A percentile compares a stretch with the other conserved stretches of the same genome.
phyloP scores from a whole-genome alignment of 2,329 filamentous ascomycete species.

The Trichothecium roseum region DNA sequence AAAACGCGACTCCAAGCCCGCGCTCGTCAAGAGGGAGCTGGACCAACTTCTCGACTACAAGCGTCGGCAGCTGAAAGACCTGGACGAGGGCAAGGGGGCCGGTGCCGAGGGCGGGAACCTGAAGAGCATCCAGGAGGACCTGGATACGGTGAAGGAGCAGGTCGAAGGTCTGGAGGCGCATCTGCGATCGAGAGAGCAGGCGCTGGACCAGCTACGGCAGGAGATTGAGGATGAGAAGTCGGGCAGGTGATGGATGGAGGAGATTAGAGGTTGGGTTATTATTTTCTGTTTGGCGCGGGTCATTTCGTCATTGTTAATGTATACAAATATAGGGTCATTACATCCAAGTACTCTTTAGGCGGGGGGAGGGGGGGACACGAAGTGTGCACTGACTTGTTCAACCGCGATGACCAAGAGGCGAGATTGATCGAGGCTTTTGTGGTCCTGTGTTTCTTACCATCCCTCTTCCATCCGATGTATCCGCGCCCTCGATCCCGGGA shows the following conservation, averaged over 20 bases:
- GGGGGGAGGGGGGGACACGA: no score
- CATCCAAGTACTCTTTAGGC: no score
- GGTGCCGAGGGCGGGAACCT: conserved; percentile 64
- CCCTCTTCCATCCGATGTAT: no score
- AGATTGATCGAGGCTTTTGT: no score
- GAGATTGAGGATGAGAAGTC: conserved; percentile 83
- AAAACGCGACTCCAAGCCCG: conserved; percentile 70
- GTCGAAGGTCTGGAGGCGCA: conserved; percentile 83
- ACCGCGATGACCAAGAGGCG: no score
- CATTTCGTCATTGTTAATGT: no score
- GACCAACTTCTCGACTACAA: conserved; percentile 96
- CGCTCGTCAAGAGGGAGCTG: conserved; percentile 85
- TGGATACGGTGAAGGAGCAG: conserved; percentile 86
- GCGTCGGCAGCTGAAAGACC: conserved; percentile 62
- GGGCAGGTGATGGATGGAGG: conserved; percentile 31
- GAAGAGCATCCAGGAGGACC: conserved; percentile 72
- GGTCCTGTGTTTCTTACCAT: no score
- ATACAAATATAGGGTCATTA: no score
- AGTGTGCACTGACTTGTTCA: no score
- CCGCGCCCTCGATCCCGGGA: no score
- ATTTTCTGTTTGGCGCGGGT: no score
- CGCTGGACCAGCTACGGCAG: conserved; percentile 63
- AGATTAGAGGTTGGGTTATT: no score
- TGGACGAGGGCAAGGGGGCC: conserved; percentile 63
- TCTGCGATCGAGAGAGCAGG: conserved; percentile 63